phyloP scores from a whole-genome alignment of 306 rosid genomes.

The Astragalus membranaceus region DNA sequence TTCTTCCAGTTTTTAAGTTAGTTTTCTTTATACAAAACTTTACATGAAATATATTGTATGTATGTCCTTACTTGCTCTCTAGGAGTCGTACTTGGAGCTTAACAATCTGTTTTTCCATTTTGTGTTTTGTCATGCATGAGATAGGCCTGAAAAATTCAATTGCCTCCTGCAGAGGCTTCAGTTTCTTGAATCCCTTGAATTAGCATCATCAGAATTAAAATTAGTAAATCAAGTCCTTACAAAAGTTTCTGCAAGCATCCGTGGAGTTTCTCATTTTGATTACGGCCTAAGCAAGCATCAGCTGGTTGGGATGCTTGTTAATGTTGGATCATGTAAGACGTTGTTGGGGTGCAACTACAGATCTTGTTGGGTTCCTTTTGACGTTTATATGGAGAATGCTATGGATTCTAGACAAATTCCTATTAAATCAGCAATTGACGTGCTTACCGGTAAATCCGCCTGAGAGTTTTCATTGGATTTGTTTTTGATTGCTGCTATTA shows the following conservation, averaged over 20 bases:
- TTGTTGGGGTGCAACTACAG: slow-evolving; percentile 26
- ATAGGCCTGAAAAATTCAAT: slow-evolving; percentile 70
- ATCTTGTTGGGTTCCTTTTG: slow-evolving; percentile 66
- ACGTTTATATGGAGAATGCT: slow-evolving; percentile 67
- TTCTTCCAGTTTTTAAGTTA: slow-evolving; percentile 2
- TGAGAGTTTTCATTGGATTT: slow-evolving; percentile 13
- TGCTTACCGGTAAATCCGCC: slow-evolving; percentile 48
- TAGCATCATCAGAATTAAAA: slow-evolving; percentile 39
- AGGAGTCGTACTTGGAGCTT: slow-evolving; percentile 19
- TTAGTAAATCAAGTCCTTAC: slow-evolving; percentile 37
- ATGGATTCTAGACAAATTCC: slow-evolving; percentile 71
- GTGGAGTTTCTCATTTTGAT: slow-evolving; percentile 38
- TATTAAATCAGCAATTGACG: slow-evolving; percentile 51
- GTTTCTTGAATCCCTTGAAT: slow-evolving; percentile 49
- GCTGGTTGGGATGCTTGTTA: slow-evolving; percentile 41
- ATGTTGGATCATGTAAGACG: slow-evolving; percentile 36
- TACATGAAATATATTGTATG: slow-evolving; percentile 1
- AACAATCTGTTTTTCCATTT: slow-evolving; percentile 9
- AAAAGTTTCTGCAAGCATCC: slow-evolving; percentile 45
- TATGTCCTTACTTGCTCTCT: slow-evolving; percentile 12
- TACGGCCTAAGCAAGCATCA: slow-evolving; percentile 41
- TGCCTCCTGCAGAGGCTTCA: slow-evolving; percentile 57
- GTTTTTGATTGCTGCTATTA: slow-evolving; percentile 1
- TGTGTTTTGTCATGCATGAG: slow-evolving; percentile 11
- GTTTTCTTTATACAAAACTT: not conserved